Percentiles rank a stretch among this genome's conserved stretches.
These are phyloP conservation scores for Mortierella sp. DNA, from an alignment of 371 early-diverging fungal species.

Conservation along the genomic window DNA sequence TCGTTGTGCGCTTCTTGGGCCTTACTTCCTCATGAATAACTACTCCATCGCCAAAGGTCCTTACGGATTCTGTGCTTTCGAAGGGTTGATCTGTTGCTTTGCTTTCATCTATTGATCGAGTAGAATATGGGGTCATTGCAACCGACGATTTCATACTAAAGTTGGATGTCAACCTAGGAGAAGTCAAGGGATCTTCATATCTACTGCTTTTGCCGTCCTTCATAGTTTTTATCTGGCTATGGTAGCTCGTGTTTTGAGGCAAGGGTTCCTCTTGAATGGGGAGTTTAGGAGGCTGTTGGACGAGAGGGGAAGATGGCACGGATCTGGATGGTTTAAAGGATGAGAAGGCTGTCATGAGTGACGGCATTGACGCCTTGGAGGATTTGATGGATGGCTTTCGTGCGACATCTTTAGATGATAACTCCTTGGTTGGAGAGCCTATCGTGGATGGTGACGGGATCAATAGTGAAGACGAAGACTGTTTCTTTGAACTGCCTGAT, in stretches of 20 bases:
- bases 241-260: not conserved
- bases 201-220: constrained; percentile 13
- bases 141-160: constrained; percentile 13
- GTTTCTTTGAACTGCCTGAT: constrained; percentile 2
- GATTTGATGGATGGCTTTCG: constrained; percentile 50
- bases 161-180: constrained; percentile 18
- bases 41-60: constrained; percentile 43
- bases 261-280: not conserved
- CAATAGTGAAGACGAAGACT: constrained; percentile 21
- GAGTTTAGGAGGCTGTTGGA: constrained; percentile 14
- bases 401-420: constrained; percentile 6
- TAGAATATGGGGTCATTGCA: constrained; percentile 17
- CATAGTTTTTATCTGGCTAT: not conserved
- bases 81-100: not conserved
- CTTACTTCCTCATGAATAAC: constrained; percentile 33
- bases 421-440: not conserved
- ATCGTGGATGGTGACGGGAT: constrained; percentile 21
- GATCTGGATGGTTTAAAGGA: constrained; percentile 46
- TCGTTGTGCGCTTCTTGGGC: constrained; percentile 50
- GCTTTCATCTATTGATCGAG: not conserved
- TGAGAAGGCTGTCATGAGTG: constrained; percentile 52
- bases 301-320: constrained; percentile 37
- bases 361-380: constrained; percentile 54
- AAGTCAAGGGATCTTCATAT: constrained; percentile 17
- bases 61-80: not conserved